Evolutionary conservation across 2,329 filamentous ascomycete species (phyloP).

Genomic region (Penicillium glabrum): DNA sequence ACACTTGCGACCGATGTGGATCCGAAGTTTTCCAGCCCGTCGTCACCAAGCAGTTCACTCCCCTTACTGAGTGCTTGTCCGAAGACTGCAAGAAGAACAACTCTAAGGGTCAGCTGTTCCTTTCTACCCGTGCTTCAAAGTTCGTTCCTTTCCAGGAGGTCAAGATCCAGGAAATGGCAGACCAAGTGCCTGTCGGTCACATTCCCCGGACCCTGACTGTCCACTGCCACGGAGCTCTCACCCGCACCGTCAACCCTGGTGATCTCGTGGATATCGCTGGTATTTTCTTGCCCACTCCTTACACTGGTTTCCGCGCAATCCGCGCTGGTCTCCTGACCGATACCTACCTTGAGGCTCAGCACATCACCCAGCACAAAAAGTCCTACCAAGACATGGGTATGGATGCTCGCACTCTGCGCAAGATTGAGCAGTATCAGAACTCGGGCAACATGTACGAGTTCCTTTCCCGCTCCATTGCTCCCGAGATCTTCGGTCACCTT

Average conservation of each 20-base stretch:
- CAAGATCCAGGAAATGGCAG: slow-evolving; percentile 98
- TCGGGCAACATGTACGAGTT: slow-evolving; percentile 95
- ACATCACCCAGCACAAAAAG: slow-evolving; percentile 95
- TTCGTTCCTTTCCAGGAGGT: slow-evolving; percentile 97
- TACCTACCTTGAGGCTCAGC: slow-evolving; percentile 92
- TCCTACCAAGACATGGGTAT: slow-evolving; percentile 91
- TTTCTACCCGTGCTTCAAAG: slow-evolving; percentile 94
- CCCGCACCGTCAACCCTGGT: slow-evolving; percentile 85
- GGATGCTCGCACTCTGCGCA: slow-evolving; percentile 73
- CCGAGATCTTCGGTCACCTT: slow-evolving; percentile 93
- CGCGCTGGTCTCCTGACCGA: slow-evolving; percentile 94
- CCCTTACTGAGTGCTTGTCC: slow-evolving; percentile 82
- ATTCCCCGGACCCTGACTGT: slow-evolving; percentile 90
- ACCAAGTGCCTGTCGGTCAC: slow-evolving; percentile 96
- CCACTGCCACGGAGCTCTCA: slow-evolving; percentile 82
- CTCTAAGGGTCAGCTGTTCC: slow-evolving; percentile 87
- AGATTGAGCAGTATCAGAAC: slow-evolving; percentile 81
- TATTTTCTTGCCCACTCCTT: slow-evolving; percentile 94
- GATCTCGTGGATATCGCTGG: slow-evolving; percentile 93
- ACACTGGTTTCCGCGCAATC: slow-evolving; percentile 98
- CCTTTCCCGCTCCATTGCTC: slow-evolving; percentile 91
- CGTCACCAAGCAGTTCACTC: slow-evolving; percentile 85
- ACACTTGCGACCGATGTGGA: slow-evolving; percentile 94
- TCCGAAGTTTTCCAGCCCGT: slow-evolving; percentile 98
- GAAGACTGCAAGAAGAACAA: slow-evolving; percentile 88